A percentile compares a stretch with the other conserved stretches of the same genome.
Evolutionary conservation across 257 asterid species (phyloP).

Genomic region (Petunia axillaris): DNA sequence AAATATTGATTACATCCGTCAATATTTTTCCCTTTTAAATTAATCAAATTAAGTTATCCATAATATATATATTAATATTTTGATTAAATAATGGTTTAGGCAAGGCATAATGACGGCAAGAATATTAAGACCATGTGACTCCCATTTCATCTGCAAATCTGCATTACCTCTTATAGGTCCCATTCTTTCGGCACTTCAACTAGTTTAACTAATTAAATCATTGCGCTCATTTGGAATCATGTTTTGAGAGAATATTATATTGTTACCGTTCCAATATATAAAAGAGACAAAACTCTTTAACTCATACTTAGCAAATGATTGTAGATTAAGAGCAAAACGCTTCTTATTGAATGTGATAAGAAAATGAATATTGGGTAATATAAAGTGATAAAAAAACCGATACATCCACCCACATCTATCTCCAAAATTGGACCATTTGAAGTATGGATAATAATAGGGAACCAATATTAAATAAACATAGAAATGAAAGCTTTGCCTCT

Average conservation of each 20-base stretch:
- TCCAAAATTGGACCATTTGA: too few relatives aligned
- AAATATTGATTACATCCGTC: too few relatives aligned
- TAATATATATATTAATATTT: not conserved
- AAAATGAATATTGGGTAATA: too few relatives aligned
- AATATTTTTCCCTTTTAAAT: not conserved
- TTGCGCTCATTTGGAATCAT: not conserved
- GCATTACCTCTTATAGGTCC: not conserved
- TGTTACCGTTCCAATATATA: not conserved
- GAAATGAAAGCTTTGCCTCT: too few relatives aligned
- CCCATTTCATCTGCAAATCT: too few relatives aligned
- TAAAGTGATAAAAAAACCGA: too few relatives aligned
- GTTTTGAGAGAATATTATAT: not conserved
- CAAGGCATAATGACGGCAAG: not conserved
- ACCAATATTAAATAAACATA: too few relatives aligned
- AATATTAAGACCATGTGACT: not conserved
- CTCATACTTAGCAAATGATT: not conserved
- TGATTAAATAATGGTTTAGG: not conserved
- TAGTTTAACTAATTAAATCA: not conserved
- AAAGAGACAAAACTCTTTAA: not conserved
- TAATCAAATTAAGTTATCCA: not conserved
- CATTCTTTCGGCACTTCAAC: not conserved
- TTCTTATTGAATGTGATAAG: too few relatives aligned
- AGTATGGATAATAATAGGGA: too few relatives aligned
- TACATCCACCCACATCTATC: too few relatives aligned
- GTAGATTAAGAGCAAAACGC: not conserved